Evolutionary conservation across 257 asterid genomes (phyloP).

Genomic region (Nicotiana obtusifolia): DNA sequence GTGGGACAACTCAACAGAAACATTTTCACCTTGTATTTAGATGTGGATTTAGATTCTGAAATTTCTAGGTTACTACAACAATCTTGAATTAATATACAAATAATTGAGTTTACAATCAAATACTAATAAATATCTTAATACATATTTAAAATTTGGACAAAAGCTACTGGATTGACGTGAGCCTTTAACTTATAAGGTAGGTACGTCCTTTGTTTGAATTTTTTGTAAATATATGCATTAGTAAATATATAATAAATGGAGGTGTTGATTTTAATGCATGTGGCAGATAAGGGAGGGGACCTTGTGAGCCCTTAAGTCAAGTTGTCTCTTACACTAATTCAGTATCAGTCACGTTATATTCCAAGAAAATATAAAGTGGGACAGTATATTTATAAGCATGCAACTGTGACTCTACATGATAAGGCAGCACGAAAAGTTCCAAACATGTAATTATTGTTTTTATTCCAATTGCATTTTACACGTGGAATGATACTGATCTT

Average conservation of each 20-base stretch:
- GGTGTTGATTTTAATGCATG: not conserved
- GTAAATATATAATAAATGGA: not conserved
- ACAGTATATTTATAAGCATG: not conserved
- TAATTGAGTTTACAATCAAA: too few relatives aligned
- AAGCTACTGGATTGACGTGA: too few relatives aligned
- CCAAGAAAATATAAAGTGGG: constrained; percentile 6
- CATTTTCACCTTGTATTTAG: too few relatives aligned
- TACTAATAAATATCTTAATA: too few relatives aligned
- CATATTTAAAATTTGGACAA: too few relatives aligned
- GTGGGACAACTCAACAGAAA: too few relatives aligned
- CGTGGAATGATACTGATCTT: not conserved
- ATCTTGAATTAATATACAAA: too few relatives aligned
- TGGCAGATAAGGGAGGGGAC: not conserved
- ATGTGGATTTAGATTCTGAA: too few relatives aligned
- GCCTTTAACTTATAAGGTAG: too few relatives aligned
- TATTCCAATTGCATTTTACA: not conserved
- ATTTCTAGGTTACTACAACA: too few relatives aligned
- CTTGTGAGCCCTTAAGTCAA: not conserved
- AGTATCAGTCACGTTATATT: not conserved
- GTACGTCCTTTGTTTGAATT: too few relatives aligned
- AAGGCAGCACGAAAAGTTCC: not conserved
- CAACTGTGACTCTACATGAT: not conserved
- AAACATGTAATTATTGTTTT: not conserved
- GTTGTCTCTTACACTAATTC: not conserved
- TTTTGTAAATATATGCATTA: too few relatives aligned